Percentiles rank a stretch among this genome's conserved stretches.
Evolutionary conservation across 2,329 filamentous ascomycete genomes (phyloP).

Genomic region (Talaromyces pinophilus): DNA sequence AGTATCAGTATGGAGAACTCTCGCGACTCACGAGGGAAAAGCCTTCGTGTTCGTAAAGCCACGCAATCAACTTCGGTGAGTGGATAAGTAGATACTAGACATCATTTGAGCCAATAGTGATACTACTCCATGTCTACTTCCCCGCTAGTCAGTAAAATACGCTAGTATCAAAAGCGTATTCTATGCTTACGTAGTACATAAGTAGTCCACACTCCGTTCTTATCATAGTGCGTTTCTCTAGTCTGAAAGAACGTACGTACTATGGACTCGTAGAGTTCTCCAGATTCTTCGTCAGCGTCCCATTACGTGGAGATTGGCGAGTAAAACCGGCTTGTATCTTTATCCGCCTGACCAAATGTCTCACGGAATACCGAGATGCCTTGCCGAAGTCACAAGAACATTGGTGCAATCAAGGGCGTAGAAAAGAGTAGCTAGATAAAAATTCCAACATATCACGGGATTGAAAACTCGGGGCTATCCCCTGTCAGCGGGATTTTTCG

Average conservation of each 20-base stretch:
- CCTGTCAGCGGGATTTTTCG: not conserved
- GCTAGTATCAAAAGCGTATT: conserved; percentile 6
- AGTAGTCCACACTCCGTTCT: conserved; percentile 8
- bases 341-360: not conserved
- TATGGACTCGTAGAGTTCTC: not conserved
- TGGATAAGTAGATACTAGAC: not conserved
- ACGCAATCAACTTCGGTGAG: conserved; percentile 12
- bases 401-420: not conserved
- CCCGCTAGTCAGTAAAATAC: not conserved
- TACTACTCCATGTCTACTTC: not conserved
- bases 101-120: not conserved
- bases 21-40: not conserved
- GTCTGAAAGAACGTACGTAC: not conserved
- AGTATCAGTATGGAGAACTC: conserved; percentile 6
- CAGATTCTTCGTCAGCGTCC: not conserved
- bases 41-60: not conserved
- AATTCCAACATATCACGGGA: not conserved
- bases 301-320: not conserved
- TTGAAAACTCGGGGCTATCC: not conserved
- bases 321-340: not conserved
- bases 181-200: not conserved
- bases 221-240: conserved; percentile 1
- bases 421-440: not conserved
- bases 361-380: conserved; percentile 7
- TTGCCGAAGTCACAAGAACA: not conserved